Conservation (phyloP, 2,329 filamentous ascomycete species). For the Ceratocystis albifundus region DNA sequence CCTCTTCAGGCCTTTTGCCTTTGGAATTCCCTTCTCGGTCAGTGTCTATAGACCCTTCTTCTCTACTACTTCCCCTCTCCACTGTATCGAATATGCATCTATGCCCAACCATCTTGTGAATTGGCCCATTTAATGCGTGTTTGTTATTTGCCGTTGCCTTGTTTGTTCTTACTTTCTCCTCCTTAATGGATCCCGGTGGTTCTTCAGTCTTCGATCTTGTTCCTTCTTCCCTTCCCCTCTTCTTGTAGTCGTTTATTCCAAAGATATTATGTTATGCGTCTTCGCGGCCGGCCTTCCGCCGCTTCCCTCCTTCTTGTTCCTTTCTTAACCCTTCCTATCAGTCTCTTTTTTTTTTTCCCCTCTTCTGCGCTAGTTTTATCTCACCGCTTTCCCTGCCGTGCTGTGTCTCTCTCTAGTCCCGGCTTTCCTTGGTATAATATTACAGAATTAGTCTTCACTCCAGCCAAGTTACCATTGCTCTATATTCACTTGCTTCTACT, state of each 20-base stretch:
- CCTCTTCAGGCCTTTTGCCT: background rate
- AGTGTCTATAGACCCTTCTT: background rate
- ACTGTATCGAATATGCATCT: constrained; percentile 11
- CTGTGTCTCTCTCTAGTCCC: background rate
- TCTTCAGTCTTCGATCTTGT: constrained; percentile 4
- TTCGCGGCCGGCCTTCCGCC: too few relatives aligned
- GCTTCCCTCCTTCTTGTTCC: too few relatives aligned
- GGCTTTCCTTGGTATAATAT: background rate
- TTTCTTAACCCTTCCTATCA: too few relatives aligned
- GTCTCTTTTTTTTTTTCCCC: background rate
- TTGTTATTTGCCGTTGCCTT: background rate
- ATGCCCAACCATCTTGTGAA: constrained; percentile 1
- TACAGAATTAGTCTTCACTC: background rate
- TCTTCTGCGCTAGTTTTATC: background rate
- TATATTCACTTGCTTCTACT: background rate
- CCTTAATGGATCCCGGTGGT: background rate
- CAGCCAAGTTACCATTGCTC: background rate
- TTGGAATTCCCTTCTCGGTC: too few relatives aligned
- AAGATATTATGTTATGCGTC: too few relatives aligned
- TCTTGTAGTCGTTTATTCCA: background rate
- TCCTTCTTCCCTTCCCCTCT: constrained; percentile 7
- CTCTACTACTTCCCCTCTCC: background rate
- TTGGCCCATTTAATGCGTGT: background rate
- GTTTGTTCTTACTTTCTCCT: background rate
- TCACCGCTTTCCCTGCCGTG: background rate